These are phyloP conservation scores for Ligustrum vulgare DNA, from an alignment of 257 asterid species.

Conservation along the genomic window DNA sequence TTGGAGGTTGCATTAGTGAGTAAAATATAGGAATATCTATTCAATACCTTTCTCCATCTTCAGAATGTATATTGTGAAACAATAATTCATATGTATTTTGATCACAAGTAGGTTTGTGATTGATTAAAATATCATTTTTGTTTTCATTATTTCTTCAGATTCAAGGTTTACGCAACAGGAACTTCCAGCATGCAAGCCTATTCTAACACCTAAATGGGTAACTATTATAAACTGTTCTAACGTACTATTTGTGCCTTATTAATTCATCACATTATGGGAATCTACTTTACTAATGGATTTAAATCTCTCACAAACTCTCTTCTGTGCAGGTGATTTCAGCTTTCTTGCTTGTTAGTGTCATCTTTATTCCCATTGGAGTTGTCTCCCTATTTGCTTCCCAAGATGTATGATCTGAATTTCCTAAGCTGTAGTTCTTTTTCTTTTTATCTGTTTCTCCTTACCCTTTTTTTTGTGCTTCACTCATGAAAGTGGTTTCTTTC, in stretches of 20 bases:
- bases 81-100: background rate
- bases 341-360: constrained; percentile 44
- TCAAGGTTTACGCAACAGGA: constrained; percentile 63
- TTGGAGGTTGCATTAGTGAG: background rate
- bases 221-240: background rate
- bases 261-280: background rate
- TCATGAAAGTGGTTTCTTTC: constrained; percentile 12
- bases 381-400: constrained; percentile 57
- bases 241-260: background rate
- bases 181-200: constrained; percentile 65
- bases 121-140: background rate
- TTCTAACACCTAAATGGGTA: constrained; percentile 61
- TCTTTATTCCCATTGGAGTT: constrained; percentile 61
- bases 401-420: constrained; percentile 35
- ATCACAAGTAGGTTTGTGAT: background rate
- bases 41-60: background rate
- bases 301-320: background rate
- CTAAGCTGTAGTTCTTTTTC: background rate
- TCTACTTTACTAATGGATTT: background rate
- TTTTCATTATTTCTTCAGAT: constrained; percentile 30
- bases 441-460: too few species aligned
- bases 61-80: background rate
- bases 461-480: background rate
- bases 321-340: constrained; percentile 50
- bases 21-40: background rate